Evolutionary conservation across 495 filamentous ascomycete species (phyloP), one percentile per base, ranked within the genome.

Genomic region (Lepidopterella palustris): DNA sequence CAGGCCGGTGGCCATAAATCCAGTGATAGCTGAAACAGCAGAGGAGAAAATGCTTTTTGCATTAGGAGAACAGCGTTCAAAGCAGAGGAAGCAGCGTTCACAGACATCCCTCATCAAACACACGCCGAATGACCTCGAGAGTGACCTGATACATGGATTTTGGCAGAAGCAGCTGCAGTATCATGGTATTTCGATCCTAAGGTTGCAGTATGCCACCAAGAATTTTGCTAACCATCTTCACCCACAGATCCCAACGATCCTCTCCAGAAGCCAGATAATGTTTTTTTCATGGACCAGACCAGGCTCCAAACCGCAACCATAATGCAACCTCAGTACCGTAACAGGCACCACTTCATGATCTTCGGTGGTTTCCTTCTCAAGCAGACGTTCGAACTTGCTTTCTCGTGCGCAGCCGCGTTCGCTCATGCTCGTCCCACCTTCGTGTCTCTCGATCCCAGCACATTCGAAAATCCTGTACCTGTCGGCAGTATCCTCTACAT

Each of bases 291-390:
- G 88, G 75, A 79, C 28, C 74, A 76, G 28, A 90, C 88, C 0
- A 76, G 76, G 23, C 77, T 92, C 26, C 79, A 82, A 56, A 86
- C 85, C 0, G 85, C 88, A 4, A 81, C 80, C 65, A 90, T 95
- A 57, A 95, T 95, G 89, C 88, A 92, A 65, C 89, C 89, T 3
- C 89, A 92, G 71, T 84, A 89, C 68, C 84, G 89, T 31, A 92
- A 92, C 71, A 78, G 88, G 2, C 88, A 92, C 74, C 86, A 88
- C 65, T 91, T 90, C 76, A 91, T 90, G 88, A 90, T 95, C 52
- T 95, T 92, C 67, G 89, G 89, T 23, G 89, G 89, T 20, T 92
- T 89, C 71, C 81, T 92, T 0, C 78, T 95, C 0, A 90, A 90
- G 69, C 82, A 86, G 61, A 87, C 87, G 3, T 92, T 92, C 66